Conservation (phyloP, 306 rosid genomes). For the Castanospermum australe region DNA sequence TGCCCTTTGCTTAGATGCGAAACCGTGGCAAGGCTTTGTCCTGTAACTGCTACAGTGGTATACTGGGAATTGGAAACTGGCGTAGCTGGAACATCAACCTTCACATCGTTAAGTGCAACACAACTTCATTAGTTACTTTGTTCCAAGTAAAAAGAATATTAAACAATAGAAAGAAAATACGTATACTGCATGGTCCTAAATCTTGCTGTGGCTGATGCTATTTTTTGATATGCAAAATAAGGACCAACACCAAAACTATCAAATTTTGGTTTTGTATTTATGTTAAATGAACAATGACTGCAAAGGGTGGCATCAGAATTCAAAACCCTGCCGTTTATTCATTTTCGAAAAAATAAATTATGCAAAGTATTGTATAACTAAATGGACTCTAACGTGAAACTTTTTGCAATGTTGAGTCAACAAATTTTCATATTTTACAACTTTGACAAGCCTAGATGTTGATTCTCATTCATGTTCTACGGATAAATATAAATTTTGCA, state of each 20-base stretch:
- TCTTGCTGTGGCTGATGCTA: not conserved
- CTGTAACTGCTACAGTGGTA: not conserved
- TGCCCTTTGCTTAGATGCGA: slow-evolving; percentile 28
- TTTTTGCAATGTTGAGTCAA: no score
- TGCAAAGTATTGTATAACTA: no score
- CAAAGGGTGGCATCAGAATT: not conserved
- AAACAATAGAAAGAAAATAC: not conserved
- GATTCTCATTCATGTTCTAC: no score
- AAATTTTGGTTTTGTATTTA: not conserved
- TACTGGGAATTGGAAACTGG: slow-evolving; percentile 6
- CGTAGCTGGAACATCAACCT: slow-evolving; percentile 1
- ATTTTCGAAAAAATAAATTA: no score
- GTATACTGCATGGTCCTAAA: not conserved
- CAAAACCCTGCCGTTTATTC: no score
- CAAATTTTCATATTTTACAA: no score
- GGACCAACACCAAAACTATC: not conserved
- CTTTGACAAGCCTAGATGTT: no score
- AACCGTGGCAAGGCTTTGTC: slow-evolving; percentile 27
- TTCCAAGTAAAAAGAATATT: not conserved
- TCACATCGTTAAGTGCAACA: slow-evolving; percentile 7
- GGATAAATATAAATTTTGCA: no score
- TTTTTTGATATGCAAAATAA: not conserved
- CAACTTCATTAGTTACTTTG: not conserved
- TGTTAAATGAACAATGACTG: not conserved
- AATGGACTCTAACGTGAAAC: no score